Conservation (phyloP, 306 rosid species). For the Calophaca sinica region DNA sequence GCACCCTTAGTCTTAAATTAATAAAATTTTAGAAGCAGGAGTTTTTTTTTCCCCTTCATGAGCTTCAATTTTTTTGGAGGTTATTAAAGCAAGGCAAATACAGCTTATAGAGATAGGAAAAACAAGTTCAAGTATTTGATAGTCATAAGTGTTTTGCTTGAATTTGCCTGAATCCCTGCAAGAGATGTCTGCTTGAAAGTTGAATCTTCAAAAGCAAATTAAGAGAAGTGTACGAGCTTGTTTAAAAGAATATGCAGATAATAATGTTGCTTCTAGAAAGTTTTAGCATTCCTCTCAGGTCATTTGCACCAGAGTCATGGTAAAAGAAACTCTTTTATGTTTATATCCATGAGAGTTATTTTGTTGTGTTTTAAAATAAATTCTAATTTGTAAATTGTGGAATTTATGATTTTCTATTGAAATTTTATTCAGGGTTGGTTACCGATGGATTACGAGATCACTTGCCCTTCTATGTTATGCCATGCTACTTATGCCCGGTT, state of each 20-base stretch:
- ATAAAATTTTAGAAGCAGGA: not conserved
- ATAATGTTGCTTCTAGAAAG: conserved; percentile 24
- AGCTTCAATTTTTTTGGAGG: conserved; percentile 5
- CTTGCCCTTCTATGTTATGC: conserved; percentile 83
- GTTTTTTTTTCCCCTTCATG: no score
- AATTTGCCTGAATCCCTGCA: not conserved
- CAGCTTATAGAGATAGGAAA: not conserved
- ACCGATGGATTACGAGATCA: conserved; percentile 74
- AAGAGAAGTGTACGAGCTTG: conserved; percentile 5
- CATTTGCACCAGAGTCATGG: conserved; percentile 3
- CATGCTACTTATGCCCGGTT: conserved; percentile 90
- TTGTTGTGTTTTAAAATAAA: not conserved
- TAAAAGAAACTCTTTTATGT: not conserved
- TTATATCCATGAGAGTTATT: not conserved
- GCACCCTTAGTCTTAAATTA: not conserved
- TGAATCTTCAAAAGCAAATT: not conserved
- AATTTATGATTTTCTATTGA: conserved; percentile 37
- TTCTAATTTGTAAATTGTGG: conserved; percentile 10
- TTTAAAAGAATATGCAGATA: conserved; percentile 21
- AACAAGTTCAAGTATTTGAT: not conserved
- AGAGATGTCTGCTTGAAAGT: conserved; percentile 17
- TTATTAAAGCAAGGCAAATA: not conserved
- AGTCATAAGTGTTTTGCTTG: not conserved
- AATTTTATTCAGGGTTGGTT: conserved; percentile 87
- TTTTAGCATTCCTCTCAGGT: conserved; percentile 1